These are phyloP conservation scores for Dothideomycetes sp. DNA, from an alignment of 2,329 filamentous ascomycete genomes.

Conservation along the genomic window DNA sequence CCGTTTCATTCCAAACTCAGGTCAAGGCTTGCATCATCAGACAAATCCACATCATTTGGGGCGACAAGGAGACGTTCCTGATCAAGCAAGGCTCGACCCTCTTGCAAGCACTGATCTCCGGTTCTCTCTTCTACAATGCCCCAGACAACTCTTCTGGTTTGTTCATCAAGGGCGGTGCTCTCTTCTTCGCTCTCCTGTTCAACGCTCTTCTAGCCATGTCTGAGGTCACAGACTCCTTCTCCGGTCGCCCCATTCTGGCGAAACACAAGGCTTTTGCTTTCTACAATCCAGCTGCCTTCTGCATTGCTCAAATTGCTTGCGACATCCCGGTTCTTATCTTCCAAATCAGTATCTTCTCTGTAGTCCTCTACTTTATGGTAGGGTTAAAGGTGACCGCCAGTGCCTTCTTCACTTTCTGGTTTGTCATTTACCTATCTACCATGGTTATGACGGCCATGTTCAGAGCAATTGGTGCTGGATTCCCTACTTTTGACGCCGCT, in stretches of 20 bases:
- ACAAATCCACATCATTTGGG: slow-evolving; percentile 58
- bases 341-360: slow-evolving; percentile 30
- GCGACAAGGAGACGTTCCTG: slow-evolving; percentile 54
- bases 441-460: slow-evolving; percentile 39
- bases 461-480: slow-evolving; percentile 31
- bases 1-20: slow-evolving; percentile 46
- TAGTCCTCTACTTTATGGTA: slow-evolving; percentile 18
- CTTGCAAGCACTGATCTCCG: slow-evolving; percentile 52
- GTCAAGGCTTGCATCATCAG: slow-evolving; percentile 48
- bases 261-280: slow-evolving; percentile 36
- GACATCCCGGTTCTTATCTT: slow-evolving; percentile 48
- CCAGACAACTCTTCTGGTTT: slow-evolving; percentile 49
- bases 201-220: slow-evolving; percentile 55
- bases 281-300: slow-evolving; percentile 36
- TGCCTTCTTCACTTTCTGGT: slow-evolving; percentile 55
- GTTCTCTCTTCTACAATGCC: slow-evolving; percentile 60
- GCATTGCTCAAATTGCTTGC: slow-evolving; percentile 42
- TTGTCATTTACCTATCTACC: slow-evolving; percentile 36
- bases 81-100: slow-evolving; percentile 54
- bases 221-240: slow-evolving; percentile 51
- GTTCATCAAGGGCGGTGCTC: slow-evolving; percentile 54
- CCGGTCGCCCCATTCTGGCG: slow-evolving; percentile 37
- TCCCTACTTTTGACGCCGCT: slow-evolving; percentile 25
- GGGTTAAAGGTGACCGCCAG: slow-evolving; percentile 35
- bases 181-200: slow-evolving; percentile 57